Evolutionary conservation across 2,329 filamentous ascomycete species (phyloP).

Genomic region (Neofusicoccum ribis): DNA sequence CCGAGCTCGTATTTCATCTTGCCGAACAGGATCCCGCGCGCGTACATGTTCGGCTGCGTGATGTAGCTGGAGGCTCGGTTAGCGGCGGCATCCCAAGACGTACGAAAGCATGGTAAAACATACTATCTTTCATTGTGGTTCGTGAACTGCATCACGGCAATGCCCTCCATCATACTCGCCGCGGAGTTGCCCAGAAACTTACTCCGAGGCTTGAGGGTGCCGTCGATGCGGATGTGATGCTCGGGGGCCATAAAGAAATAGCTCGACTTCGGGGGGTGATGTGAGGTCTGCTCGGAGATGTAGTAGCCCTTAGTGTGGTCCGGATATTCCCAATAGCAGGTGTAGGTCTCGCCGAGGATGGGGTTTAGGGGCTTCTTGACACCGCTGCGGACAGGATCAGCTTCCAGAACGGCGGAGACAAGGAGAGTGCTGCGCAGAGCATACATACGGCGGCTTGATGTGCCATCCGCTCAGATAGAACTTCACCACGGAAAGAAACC

Average conservation of each 20-base stretch:
- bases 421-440: slow-evolving; percentile 8
- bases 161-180: slow-evolving; percentile 96
- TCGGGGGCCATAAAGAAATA: slow-evolving; percentile 98
- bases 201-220: slow-evolving; percentile 89
- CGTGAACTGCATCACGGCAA: slow-evolving; percentile 78
- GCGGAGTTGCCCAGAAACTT: slow-evolving; percentile 97
- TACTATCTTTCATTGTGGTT: slow-evolving; percentile 92
- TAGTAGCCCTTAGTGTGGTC: slow-evolving; percentile 89
- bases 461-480: slow-evolving; percentile 99
- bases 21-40: slow-evolving; percentile 91
- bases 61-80: slow-evolving; percentile 64
- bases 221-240: slow-evolving; percentile 91
- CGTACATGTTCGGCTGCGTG: slow-evolving; percentile 99
- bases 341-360: slow-evolving; percentile 91
- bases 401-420: neutral
- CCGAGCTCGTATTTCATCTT: slow-evolving; percentile 99
- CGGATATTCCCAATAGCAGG: slow-evolving; percentile 91
- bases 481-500: slow-evolving; percentile 94
- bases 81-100: slow-evolving; percentile 20
- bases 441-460: slow-evolving; percentile 86
- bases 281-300: slow-evolving; percentile 95
- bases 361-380: slow-evolving; percentile 99
- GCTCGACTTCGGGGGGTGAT: slow-evolving; percentile 96
- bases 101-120: neutral
- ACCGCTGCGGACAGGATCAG: slow-evolving; percentile 57